Evolutionary conservation across 345 rosid genomes (phyloP).

Genomic region (Linum lewisii): DNA sequence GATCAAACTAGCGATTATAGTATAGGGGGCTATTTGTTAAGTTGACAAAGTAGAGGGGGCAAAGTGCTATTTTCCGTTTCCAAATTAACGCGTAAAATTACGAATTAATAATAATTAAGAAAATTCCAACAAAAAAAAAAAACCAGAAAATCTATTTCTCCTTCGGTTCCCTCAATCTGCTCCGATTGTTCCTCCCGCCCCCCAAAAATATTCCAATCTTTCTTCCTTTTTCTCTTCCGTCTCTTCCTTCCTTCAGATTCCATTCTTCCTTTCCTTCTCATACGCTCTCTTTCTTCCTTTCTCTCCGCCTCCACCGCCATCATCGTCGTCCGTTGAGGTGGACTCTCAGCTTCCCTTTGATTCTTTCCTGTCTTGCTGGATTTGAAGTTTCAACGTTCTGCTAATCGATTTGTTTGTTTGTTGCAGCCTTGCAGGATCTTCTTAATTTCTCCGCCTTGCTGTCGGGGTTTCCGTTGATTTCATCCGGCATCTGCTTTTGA

Average conservation of each 20-base stretch:
- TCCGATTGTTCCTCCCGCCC: constrained; percentile 1
- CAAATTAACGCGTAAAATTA: no score
- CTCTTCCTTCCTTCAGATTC: neutral
- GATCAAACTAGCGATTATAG: no score
- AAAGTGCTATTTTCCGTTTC: no score
- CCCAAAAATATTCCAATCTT: neutral
- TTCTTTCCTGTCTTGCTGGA: neutral
- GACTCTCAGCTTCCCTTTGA: neutral
- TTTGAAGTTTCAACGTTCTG: neutral
- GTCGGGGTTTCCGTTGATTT: neutral
- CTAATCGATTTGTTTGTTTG: neutral
- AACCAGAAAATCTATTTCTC: neutral
- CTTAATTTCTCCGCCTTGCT: neutral
- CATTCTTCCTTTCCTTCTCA: neutral
- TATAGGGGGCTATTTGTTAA: no score
- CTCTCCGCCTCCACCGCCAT: neutral
- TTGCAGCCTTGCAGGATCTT: neutral
- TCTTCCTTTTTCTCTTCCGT: neutral
- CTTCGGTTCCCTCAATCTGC: neutral
- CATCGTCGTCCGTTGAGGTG: neutral
- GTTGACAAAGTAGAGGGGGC: no score
- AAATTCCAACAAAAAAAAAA: no score
- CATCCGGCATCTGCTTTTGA: neutral
- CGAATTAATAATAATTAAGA: no score
- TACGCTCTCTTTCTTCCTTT: neutral